Evolutionary conservation across 331 rosid genomes (phyloP), one percentile per base, ranked within the genome.

Genomic region (Pyrus hybrid): DNA sequence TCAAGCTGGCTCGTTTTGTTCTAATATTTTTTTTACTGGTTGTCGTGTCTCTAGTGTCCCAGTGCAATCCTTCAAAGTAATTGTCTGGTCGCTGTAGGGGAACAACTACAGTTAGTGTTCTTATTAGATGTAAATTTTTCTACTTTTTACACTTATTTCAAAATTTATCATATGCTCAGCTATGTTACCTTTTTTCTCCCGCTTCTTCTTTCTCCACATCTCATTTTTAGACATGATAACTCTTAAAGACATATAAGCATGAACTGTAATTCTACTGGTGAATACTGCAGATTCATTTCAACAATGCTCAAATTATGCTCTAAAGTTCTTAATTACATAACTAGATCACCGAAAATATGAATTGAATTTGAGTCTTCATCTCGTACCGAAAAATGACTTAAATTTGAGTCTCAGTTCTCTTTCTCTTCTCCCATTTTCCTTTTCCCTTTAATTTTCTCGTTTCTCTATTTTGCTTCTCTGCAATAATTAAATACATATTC

Each of bases 41-140:
- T 74, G 25, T 4, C 45, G 13, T 80, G 62, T 78, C 57, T 33
- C 21, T 87, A 91, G 96, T 5, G 74, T 71, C 89, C 43, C 60
- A 22, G 0, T 91, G 96, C 87, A 74, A 22, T 23, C 60, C 73
- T 62, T 12, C 81, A 77, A 77, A 49, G 30, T 73, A 76, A 69
- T 17, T 83, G 81, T 75, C 88, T 74, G 83, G 85, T 6, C 71
- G 60, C 62, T 93, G 95, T 73, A 75, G 90, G 61, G 73, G 75
- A 76, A 63, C 71, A 76, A 45, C 54, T 65, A 89, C 73, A 87
- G 81, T 86, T 37, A 75, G 82, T 68, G 68, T 81, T 78, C 85
- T 93, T 73, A 67, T 83, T 65, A 90, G 85, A 82, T 97, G 98
- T 93, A 87, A 73, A 30, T 2, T 35, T 63, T 75, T 67, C 14